Evolutionary conservation across 768 basidiomycete genomes (phyloP).

Genomic region (Tremella fuciformis): DNA sequence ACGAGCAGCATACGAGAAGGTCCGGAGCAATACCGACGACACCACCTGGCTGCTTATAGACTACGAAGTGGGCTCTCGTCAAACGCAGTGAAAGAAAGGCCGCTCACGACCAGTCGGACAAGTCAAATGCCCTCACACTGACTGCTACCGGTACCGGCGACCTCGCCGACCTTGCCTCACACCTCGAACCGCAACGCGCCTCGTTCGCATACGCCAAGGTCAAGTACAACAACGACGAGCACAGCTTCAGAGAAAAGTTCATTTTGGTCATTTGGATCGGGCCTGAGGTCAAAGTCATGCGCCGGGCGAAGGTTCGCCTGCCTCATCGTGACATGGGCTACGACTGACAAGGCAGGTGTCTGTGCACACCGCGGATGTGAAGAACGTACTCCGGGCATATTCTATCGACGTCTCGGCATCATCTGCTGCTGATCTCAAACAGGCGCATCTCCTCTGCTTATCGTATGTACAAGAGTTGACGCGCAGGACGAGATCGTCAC

Average conservation of each 20-base stretch:
- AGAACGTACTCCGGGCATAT: constrained; percentile 67
- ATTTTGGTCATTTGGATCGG: constrained; percentile 52
- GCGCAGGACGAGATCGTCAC: constrained; percentile 74
- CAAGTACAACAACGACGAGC: constrained; percentile 58
- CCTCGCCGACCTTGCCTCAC: constrained; percentile 69
- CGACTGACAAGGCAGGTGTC: constrained; percentile 65
- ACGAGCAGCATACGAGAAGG: constrained; percentile 73
- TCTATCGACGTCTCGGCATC: constrained; percentile 85
- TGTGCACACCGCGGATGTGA: constrained; percentile 85
- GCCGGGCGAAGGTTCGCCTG: constrained; percentile 72
- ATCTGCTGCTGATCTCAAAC: constrained; percentile 73
- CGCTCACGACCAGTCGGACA: constrained; percentile 39
- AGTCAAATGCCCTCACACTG: constrained; percentile 68
- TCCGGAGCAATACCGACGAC: constrained; percentile 77
- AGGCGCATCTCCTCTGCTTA: constrained; percentile 12
- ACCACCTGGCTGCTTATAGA: constrained; percentile 88
- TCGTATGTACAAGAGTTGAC: constrained; percentile 2
- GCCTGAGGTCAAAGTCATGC: constrained; percentile 72
- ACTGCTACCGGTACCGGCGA: constrained; percentile 77
- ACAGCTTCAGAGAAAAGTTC: constrained; percentile 67
- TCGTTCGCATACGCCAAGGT: constrained; percentile 82
- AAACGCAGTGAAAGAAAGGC: neutral
- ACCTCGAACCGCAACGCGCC: constrained; percentile 64
- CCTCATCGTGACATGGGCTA: neutral
- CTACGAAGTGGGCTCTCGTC: constrained; percentile 65